phyloP scores from a whole-genome alignment of 495 filamentous ascomycete genomes.

The Polyplosphaeria fusca region DNA sequence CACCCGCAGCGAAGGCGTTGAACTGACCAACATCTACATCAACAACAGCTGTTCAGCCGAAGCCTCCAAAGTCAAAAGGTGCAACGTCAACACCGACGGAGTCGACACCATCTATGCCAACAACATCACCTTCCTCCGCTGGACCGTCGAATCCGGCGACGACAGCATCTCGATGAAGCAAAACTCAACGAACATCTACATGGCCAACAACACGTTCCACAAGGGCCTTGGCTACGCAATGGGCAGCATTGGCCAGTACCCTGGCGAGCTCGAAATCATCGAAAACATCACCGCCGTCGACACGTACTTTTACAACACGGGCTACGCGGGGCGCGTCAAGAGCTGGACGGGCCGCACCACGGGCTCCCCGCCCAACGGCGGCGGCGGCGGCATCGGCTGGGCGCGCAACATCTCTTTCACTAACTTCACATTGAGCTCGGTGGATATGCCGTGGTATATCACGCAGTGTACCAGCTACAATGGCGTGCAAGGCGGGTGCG shows the following conservation, averaged over 20 bases:
- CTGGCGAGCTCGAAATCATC: neutral
- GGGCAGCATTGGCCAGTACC: neutral
- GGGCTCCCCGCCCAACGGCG: neutral
- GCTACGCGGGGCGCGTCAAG: neutral
- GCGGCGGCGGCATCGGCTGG: neutral
- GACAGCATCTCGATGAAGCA: constrained; percentile 1
- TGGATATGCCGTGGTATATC: neutral
- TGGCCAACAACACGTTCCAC: neutral
- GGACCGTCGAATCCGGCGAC: neutral
- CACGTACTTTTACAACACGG: neutral
- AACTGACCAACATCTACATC: neutral
- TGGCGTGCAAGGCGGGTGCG: neutral
- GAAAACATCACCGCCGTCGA: neutral
- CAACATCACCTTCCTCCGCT: neutral
- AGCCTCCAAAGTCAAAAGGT: neutral
- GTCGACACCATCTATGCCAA: constrained; percentile 1
- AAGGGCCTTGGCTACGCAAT: neutral
- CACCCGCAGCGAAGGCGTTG: neutral
- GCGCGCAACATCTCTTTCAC: neutral
- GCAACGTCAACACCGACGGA: constrained; percentile 1
- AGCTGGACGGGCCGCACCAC: neutral
- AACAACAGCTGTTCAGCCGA: neutral
- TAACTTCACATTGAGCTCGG: neutral
- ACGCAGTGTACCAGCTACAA: neutral
- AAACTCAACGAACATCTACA: constrained; percentile 1